Evolutionary conservation across 129 eudicot genomes (phyloP).

Genomic region (Flaveria brownii): DNA sequence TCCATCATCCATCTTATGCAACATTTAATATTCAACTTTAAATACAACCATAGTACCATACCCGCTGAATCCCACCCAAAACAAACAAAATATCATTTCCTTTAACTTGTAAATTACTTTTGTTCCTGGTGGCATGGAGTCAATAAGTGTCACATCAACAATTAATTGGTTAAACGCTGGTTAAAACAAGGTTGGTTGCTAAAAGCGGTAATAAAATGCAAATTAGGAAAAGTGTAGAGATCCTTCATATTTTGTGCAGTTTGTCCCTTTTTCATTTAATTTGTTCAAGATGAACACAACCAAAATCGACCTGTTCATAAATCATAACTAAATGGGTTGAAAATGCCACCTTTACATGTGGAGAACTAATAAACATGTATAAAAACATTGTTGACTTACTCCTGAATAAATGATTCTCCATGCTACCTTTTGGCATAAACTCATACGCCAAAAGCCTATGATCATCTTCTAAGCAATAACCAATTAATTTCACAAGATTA

Average conservation of each 20-base stretch:
- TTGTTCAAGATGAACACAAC: background rate
- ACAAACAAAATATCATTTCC: no score
- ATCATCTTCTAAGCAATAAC: slow-evolving; percentile 88
- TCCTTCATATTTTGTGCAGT: no score
- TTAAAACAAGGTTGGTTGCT: no score
- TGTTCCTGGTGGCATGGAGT: no score
- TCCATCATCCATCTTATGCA: background rate
- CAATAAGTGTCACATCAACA: no score
- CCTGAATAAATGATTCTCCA: slow-evolving; percentile 91
- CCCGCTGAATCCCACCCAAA: no score
- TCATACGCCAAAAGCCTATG: slow-evolving; percentile 87
- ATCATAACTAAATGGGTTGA: background rate
- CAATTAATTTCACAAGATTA: slow-evolving; percentile 80
- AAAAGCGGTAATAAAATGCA: no score
- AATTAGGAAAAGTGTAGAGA: no score
- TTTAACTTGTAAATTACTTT: no score
- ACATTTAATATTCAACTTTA: background rate
- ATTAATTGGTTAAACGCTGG: no score
- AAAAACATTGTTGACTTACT: slow-evolving; percentile 46
- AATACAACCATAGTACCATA: no score
- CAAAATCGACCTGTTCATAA: background rate
- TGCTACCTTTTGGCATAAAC: slow-evolving; percentile 96
- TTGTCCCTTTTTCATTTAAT: no score
- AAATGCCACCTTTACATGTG: background rate
- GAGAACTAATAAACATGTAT: background rate